Base-by-base conservation (phyloP, 2,329 filamentous ascomycete species). In the Xylariaceae sp. region DNA sequence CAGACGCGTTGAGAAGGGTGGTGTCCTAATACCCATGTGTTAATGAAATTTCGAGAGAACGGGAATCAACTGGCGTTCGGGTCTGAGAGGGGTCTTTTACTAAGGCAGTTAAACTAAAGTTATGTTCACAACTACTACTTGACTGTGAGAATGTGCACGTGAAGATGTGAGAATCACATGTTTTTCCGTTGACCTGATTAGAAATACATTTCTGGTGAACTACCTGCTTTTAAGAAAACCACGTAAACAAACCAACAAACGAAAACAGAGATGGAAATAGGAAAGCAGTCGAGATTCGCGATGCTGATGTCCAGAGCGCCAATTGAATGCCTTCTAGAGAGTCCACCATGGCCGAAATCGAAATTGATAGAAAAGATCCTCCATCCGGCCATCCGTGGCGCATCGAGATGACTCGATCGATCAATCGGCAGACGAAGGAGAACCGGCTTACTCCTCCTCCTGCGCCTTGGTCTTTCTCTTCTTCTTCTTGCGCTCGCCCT, bases 401-500 rank as follows among this genome's bases (percentile, higher is more conserved):
- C 49, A 2, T 35, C 4, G 17, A 34, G 45, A 30, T 30, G 23
- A 30, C 1, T 30, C 23, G 23, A 1, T 30, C 23, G 23, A 30
- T 30, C 23, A 30, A 30, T 5, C 23, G 23, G 23, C 23, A 30
- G 23, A 30, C 23, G 5, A 30, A 30, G 18, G 50, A 18, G 17
- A 53, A 30, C 34, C 17, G 13, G 9, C 48, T 63, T 45, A 64
- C 56, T 67, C 63, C 42, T 67, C 23, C 23, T 30, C 62, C 66
- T 73, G 76, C 63, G 74, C 62, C 63, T 61, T 76, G 77, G 84
- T 86, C 77, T 84, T 85, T 68, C 82, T 80, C 76, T 86, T 86
- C 77, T 83, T 85, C 68, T 82, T 85, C 67, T 84, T 84, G 70
- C 81, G 80, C 66, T 82, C 79, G 65, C 77, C 55, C 79, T 81